Evolutionary conservation across 805 yeast genomes (phyloP), one percentile per base, ranked within the genome.

Genomic region (Candida ovalis): DNA sequence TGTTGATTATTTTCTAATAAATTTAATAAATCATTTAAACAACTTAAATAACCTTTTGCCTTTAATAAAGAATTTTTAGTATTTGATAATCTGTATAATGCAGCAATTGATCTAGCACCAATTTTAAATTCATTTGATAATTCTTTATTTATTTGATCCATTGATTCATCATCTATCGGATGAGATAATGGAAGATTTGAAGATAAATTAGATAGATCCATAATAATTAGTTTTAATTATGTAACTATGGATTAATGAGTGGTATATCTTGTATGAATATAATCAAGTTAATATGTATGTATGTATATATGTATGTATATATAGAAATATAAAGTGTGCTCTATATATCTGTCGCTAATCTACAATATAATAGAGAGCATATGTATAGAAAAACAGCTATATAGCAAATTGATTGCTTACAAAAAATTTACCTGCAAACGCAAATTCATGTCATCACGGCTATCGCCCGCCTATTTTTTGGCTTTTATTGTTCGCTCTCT

Each of bases 51-150:
- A 0, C 91, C 91, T 48, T 74, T 75, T 44, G 76, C 73, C 44
- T 71, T 73, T 9, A 76, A 59, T 23, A 80, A 55, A 4, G 76
- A 63, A 40, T 69, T 75, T 43, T 81, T 73, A 43, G 76, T 74
- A 52, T 78, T 81, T 8, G 88, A 78, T 4, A 82, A 63, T 43
- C 88, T 66, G 55, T 85, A 86, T 25, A 85, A 68, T 13, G 83
- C 76, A 15, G 90, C 84, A 24, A 84, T 86, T 6, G 86, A 76
- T 47, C 82, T 77, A 24, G 90, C 90, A 6, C 90, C 90, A 47
- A 73, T 74, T 62, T 81, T 83, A 67, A 84, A 85, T 59, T 83
- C 85, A n/a, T 69, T 65, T 0, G 81, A 74, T 25, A 85, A 69
- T 41, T 84, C 85, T 39, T 65, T 68, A 50, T 74, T 77, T 41